A percentile compares a stretch with the other conserved stretches of the same genome.
phyloP scores from a whole-genome alignment of 306 rosid genomes.

The Elaeagnus macrophylla region DNA sequence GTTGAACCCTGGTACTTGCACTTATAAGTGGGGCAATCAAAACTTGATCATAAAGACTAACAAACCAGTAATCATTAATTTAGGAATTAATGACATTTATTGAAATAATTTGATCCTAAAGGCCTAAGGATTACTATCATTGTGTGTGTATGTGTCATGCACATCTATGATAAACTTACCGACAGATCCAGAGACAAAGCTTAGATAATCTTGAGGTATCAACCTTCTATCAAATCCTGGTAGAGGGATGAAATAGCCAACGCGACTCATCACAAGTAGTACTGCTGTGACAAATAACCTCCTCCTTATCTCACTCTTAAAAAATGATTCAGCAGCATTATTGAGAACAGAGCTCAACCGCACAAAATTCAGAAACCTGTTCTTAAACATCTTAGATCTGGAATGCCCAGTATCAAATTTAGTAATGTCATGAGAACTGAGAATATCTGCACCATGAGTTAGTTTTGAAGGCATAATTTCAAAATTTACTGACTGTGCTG shows the following conservation, averaged over 20 bases:
- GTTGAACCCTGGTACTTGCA: too few species aligned
- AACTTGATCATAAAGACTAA: too few species aligned
- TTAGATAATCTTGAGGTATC: slow-evolving; percentile 84
- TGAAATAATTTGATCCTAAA: too few species aligned
- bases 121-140: too few species aligned
- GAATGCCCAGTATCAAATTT: background rate
- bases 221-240: slow-evolving; percentile 95
- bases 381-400: slow-evolving; percentile 38
- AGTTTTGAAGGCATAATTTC: slow-evolving; percentile 23
- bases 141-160: too few species aligned
- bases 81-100: too few species aligned
- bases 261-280: slow-evolving; percentile 72
- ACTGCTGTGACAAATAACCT: slow-evolving; percentile 80
- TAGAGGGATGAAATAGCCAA: slow-evolving; percentile 90
- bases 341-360: slow-evolving; percentile 69
- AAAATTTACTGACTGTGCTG: slow-evolving; percentile 21
- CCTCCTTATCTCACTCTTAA: slow-evolving; percentile 87
- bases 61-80: too few species aligned
- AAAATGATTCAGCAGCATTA: slow-evolving; percentile 77
- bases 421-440: slow-evolving; percentile 14
- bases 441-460: slow-evolving; percentile 18
- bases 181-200: slow-evolving; percentile 83
- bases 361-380: slow-evolving; percentile 65
- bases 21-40: too few species aligned
- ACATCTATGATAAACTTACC: slow-evolving; percentile 36